Evolutionary conservation across 2,329 filamentous ascomycete genomes (phyloP), one percentile per base, ranked within the genome.

Genomic region (Alternaria incomplexa): DNA sequence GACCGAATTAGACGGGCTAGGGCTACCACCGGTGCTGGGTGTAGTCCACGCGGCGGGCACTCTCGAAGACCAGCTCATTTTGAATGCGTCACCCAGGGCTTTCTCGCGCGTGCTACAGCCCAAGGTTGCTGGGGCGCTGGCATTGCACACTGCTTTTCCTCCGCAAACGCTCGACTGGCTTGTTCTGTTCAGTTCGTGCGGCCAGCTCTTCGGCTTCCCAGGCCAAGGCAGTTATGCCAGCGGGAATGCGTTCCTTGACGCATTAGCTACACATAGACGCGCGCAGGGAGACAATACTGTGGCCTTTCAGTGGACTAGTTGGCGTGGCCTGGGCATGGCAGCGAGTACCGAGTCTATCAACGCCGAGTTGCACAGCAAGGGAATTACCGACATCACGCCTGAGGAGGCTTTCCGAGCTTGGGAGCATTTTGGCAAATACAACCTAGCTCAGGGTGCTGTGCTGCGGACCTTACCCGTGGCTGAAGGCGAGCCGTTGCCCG

Each of bases 391-490:
- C 50, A 76, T 85, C 48, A 80, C 75, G 0, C 63, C 69, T 10
- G 75, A 82, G 2, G 82, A 84, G 56, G 83, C 73, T 0, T 83
- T 84, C 68, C 72, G 69, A 4, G 82, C 82, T 5, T 84, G 82
- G 81, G 68, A 77, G 30, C 71, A 82, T 58, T 44, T 82, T 5
- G 36, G 36, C 6, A 40, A 40, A 9, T 40, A 17, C n/a, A 8
- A 40, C 36, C 36, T 40, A 40, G 36, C 36, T 40, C 36, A 40
- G 10, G 36, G n/a, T 40, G 36, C 36, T 40, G 36, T 40, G 36
- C 36, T 40, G n/a, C 36, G 36, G 36, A 40, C 8, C 0, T 0
- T 40, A 40, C 15, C 36, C 36, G 10, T 40, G 10, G n/a, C 36
- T 40, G 36, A 3, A 17, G 36, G 36, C 0, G n/a, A 40, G 36